A percentile compares a stretch with the other conserved stretches of the same genome.
phyloP scores from a whole-genome alignment of 2,329 filamentous ascomycete genomes.

The Beauveria brongniartii region DNA sequence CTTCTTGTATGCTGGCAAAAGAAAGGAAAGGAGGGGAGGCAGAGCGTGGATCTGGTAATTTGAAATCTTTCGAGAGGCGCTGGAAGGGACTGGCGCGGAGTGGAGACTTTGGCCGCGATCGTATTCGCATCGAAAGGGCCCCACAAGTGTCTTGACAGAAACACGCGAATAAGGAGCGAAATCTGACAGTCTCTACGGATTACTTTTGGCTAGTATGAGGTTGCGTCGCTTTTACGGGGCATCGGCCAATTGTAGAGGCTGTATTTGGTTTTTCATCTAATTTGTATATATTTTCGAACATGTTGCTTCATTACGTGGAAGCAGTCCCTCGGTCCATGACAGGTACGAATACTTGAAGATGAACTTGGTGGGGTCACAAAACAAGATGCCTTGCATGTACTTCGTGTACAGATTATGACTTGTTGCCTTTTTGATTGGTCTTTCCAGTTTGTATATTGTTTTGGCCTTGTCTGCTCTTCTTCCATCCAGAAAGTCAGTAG shows the following conservation, averaged over 20 bases:
- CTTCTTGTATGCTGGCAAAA: neutral
- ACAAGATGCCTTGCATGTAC: too few relatives aligned
- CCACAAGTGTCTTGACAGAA: neutral
- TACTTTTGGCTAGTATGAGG: neutral
- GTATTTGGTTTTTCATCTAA: neutral
- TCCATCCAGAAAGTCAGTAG: too few relatives aligned
- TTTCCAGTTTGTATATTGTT: too few relatives aligned
- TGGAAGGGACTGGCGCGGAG: neutral
- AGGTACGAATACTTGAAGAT: too few relatives aligned
- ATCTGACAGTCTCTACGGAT: neutral
- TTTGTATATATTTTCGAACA: neutral
- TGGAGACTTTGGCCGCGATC: neutral
- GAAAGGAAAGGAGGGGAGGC: neutral
- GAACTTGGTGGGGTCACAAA: too few relatives aligned
- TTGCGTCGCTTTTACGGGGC: neutral
- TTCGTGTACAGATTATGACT: too few relatives aligned
- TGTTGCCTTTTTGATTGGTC: too few relatives aligned
- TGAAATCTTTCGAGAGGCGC: constrained; percentile 2
- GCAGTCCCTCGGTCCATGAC: too few relatives aligned
- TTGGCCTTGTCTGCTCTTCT: too few relatives aligned
- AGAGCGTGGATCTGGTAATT: neutral
- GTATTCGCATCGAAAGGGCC: neutral
- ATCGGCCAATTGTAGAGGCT: neutral
- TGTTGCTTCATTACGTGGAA: neutral
- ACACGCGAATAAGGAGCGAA: neutral